Conservation (phyloP, 805 yeast species). For the Yarrowia yakushimensis region DNA sequence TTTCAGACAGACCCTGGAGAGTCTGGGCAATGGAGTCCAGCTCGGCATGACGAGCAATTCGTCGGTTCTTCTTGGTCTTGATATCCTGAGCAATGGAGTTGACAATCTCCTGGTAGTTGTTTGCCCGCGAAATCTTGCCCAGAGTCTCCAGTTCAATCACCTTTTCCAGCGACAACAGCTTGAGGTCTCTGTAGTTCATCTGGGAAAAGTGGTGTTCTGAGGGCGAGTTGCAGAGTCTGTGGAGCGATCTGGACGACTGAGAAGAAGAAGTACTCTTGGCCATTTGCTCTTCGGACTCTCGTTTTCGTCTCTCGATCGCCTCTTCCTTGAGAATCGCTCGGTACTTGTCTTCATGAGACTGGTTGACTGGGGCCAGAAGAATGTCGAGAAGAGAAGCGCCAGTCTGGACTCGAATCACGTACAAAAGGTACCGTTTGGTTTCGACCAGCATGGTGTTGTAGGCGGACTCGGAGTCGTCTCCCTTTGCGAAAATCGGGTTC, state of each 20-base stretch:
- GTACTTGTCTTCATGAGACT: conserved; percentile 67
- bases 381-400: conserved; percentile 65
- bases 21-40: conserved; percentile 46
- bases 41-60: conserved; percentile 48
- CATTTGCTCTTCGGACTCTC: conserved; percentile 36
- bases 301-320: conserved; percentile 33
- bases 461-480: conserved; percentile 51
- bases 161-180: conserved; percentile 68
- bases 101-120: conserved; percentile 72
- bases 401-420: conserved; percentile 77
- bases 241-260: conserved; percentile 37
- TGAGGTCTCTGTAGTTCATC: conserved; percentile 62
- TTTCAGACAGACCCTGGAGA: conserved; percentile 44
- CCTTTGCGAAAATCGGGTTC: conserved; percentile 51
- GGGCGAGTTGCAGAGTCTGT: conserved; percentile 10
- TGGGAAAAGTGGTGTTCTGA: conserved; percentile 12
- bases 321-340: conserved; percentile 52
- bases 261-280: conserved; percentile 34
- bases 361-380: conserved; percentile 60
- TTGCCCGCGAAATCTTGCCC: conserved; percentile 60
- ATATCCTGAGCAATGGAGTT: conserved; percentile 85
- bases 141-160: conserved; percentile 69
- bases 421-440: conserved; percentile 76
- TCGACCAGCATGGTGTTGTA: conserved; percentile 61
- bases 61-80: conserved; percentile 50